These are phyloP conservation scores for Echria macrotheca DNA, from an alignment of 495 filamentous ascomycete species.

Conservation along the genomic window DNA sequence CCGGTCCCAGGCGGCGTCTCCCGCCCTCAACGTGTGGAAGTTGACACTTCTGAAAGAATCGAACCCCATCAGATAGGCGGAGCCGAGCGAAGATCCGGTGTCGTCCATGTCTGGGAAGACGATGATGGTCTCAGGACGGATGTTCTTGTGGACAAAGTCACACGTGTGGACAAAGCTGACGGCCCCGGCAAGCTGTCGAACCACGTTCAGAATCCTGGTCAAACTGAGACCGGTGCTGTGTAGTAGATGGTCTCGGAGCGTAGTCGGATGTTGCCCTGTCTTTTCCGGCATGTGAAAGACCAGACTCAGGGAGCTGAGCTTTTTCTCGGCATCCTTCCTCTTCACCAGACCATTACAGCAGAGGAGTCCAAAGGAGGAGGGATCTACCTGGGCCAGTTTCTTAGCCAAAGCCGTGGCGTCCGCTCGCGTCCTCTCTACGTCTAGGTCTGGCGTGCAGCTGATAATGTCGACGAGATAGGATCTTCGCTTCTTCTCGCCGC, in stretches of 20 bases:
- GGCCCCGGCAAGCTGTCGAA: slow-evolving; percentile 35
- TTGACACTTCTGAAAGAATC: background rate
- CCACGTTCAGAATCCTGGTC: slow-evolving; percentile 20
- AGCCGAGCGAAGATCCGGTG: background rate
- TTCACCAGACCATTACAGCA: background rate
- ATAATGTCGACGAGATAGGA: background rate
- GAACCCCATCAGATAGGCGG: background rate
- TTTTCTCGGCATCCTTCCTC: background rate
- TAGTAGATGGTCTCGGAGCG: background rate
- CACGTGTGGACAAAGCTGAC: slow-evolving; percentile 44
- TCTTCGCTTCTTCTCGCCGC: background rate
- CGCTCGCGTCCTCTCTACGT: background rate
- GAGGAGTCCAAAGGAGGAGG: background rate
- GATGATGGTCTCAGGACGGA: slow-evolving; percentile 49
- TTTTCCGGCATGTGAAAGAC: background rate
- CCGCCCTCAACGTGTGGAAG: slow-evolving; percentile 5
- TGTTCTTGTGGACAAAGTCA: slow-evolving; percentile 52
- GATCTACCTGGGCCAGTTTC: background rate
- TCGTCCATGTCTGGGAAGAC: slow-evolving; percentile 25
- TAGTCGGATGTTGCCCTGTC: background rate
- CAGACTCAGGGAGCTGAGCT: background rate
- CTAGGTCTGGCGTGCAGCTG: background rate
- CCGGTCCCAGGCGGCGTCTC: slow-evolving; percentile 39
- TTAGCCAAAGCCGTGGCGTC: background rate
- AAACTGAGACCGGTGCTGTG: background rate